These are phyloP conservation scores for Cornus florida DNA, from an alignment of 148 eudicot genomes.

Conservation along the genomic window DNA sequence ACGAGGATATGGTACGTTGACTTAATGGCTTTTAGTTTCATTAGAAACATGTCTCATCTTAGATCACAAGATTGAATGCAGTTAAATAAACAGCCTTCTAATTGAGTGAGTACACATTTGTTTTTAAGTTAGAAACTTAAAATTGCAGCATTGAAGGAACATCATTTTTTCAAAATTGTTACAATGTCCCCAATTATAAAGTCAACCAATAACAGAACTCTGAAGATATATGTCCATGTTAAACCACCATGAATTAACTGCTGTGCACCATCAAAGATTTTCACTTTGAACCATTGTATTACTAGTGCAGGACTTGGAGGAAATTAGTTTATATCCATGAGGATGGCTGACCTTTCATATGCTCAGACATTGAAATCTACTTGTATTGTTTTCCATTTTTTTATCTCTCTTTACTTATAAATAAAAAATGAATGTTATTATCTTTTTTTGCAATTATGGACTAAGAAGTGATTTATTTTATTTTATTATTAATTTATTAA, in stretches of 20 bases:
- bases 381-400: too few species aligned
- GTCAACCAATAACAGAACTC: neutral
- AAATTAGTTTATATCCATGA: too few species aligned
- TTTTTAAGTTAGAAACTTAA: neutral
- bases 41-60: neutral
- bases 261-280: neutral
- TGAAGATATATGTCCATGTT: neutral
- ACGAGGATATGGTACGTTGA: slow-evolving; percentile 71
- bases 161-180: neutral
- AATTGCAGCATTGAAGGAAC: neutral
- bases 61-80: neutral
- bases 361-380: too few species aligned
- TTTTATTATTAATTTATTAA: too few species aligned
- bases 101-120: neutral
- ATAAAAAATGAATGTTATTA: too few species aligned
- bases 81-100: neutral
- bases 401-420: neutral
- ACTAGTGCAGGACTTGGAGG: too few species aligned
- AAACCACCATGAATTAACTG: neutral
- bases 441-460: too few species aligned
- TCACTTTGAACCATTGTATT: neutral
- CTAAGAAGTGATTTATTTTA: too few species aligned
- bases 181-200: neutral
- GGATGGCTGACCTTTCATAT: too few species aligned
- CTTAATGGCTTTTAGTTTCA: neutral